Evolutionary conservation across 106 monocot genomes (phyloP).

Genomic region (Hemerocallis citrina): DNA sequence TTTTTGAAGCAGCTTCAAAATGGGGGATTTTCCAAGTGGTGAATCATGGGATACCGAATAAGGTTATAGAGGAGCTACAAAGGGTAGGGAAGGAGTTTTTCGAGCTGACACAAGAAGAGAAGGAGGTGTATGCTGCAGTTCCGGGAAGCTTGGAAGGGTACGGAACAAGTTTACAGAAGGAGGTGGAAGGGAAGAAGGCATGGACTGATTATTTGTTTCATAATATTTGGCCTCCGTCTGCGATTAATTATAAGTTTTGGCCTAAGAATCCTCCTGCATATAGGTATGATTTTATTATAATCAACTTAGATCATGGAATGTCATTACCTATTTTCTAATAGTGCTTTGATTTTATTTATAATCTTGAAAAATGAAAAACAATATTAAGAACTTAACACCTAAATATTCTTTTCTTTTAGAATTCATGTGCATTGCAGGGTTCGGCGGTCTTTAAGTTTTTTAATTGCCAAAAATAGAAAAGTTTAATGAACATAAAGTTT

Average conservation of each 20-base stretch:
- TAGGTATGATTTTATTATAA: constrained; percentile 39
- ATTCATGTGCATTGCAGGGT: too few species aligned
- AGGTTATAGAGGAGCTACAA: constrained; percentile 56
- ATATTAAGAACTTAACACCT: too few species aligned
- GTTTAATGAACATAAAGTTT: too few species aligned
- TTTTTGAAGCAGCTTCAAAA: constrained; percentile 35
- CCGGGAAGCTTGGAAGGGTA: constrained; percentile 64
- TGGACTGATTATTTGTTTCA: constrained; percentile 77
- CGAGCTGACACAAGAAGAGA: constrained; percentile 66
- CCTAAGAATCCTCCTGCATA: constrained; percentile 43
- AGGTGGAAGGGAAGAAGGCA: constrained; percentile 66
- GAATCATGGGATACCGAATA: constrained; percentile 72
- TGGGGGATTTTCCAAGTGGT: constrained; percentile 89
- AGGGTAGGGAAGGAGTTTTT: constrained; percentile 69
- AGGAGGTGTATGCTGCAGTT: constrained; percentile 43
- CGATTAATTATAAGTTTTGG: constrained; percentile 29
- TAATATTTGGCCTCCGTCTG: constrained; percentile 37
- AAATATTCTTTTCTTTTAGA: too few species aligned
- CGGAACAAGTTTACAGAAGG: constrained; percentile 62
- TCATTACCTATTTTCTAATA: too few species aligned
- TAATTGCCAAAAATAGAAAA: too few species aligned
- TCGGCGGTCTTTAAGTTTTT: too few species aligned
- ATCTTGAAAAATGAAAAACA: too few species aligned
- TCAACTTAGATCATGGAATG: too few species aligned
- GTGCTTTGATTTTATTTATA: too few species aligned